phyloP scores from a whole-genome alignment of 2,329 filamentous ascomycete genomes.

The Botrytis pseudocinerea region DNA sequence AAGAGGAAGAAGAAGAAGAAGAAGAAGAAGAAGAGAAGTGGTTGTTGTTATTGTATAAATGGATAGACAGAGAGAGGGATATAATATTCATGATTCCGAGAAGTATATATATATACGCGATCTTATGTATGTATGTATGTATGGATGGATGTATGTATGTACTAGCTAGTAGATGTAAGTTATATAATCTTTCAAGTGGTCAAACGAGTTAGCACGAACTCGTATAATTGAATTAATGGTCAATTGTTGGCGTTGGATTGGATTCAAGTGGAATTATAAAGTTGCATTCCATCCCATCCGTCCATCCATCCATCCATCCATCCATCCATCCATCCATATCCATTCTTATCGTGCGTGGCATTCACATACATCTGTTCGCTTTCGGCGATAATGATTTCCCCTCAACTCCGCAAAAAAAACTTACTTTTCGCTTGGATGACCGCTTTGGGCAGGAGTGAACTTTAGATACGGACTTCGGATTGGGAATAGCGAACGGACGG shows the following conservation, averaged over 20 bases:
- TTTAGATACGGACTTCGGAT: not conserved
- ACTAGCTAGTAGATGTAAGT: not conserved
- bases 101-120: not conserved
- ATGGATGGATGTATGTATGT: not conserved
- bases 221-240: not conserved
- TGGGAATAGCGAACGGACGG: not conserved
- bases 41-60: not conserved
- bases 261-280: too few species aligned
- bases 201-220: not conserved
- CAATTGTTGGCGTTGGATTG: not conserved
- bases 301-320: not conserved
- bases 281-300: not conserved
- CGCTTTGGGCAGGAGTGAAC: constrained; percentile 7
- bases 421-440: not conserved
- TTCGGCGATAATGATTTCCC: not conserved
- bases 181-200: not conserved
- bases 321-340: not conserved
- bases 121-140: too few species aligned
- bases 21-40: not conserved
- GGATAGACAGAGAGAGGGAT: not conserved
- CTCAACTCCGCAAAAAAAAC: not conserved
- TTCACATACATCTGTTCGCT: not conserved
- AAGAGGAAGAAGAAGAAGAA: not conserved
- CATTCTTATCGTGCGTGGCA: not conserved
- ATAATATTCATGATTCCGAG: not conserved